These are phyloP conservation scores for Jacaranda mimosifolia DNA, from an alignment of 257 asterid genomes.

Conservation along the genomic window DNA sequence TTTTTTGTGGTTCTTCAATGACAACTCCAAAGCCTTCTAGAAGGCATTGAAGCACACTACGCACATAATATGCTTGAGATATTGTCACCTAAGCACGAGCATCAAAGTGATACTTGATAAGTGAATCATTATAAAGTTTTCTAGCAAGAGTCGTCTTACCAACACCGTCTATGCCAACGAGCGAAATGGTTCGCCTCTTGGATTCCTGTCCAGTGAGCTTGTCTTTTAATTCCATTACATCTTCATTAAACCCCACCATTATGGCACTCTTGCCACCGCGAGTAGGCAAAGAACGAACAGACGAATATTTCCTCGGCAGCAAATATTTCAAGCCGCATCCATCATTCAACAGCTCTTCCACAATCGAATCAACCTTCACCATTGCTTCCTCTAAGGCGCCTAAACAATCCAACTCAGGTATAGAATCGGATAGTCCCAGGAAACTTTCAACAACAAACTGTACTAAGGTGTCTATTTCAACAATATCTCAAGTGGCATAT, in stretches of 20 bases:
- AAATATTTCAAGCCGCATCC: neutral
- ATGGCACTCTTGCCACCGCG: neutral
- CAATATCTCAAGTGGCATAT: neutral
- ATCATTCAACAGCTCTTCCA: neutral
- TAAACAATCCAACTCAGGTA: neutral
- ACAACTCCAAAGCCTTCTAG: neutral
- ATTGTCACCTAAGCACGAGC: neutral
- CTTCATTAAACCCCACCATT: slow-evolving; percentile 12
- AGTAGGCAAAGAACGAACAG: neutral
- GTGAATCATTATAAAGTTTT: slow-evolving; percentile 25
- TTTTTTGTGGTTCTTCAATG: neutral
- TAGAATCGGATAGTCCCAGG: neutral
- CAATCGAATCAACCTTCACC: neutral
- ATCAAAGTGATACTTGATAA: slow-evolving; percentile 14
- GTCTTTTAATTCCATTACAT: neutral
- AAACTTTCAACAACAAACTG: neutral
- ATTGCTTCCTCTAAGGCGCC: neutral
- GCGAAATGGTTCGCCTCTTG: neutral
- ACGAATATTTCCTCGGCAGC: neutral
- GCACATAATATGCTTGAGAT: neutral
- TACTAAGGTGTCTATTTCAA: neutral
- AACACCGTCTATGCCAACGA: neutral
- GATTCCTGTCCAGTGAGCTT: neutral
- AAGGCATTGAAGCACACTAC: slow-evolving; percentile 14
- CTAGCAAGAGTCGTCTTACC: slow-evolving; percentile 44